phyloP scores from a whole-genome alignment of 805 yeast genomes.

The Candida qinlingensis region DNA sequence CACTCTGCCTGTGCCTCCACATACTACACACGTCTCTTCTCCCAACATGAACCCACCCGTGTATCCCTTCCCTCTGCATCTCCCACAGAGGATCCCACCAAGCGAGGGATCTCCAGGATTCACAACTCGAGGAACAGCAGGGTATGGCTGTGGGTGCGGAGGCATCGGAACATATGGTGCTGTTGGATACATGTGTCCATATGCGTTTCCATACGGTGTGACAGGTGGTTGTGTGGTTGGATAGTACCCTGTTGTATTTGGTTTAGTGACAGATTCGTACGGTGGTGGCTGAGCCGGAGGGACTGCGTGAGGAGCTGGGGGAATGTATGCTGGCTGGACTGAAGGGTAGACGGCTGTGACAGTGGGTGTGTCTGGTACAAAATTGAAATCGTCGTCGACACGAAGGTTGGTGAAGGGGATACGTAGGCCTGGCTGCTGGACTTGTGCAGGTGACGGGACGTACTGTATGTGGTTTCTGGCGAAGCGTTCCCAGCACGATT shows the following conservation, averaged over 20 bases:
- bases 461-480: slow-evolving; percentile 26
- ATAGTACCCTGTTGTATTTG: too few relatives aligned
- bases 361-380: slow-evolving; percentile 1
- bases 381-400: slow-evolving; percentile 11
- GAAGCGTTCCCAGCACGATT: slow-evolving; percentile 63
- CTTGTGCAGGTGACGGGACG: not conserved
- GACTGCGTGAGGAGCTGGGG: not conserved
- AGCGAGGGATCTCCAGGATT: slow-evolving; percentile 72
- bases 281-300: slow-evolving; percentile 12
- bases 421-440: slow-evolving; percentile 6
- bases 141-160: too few relatives aligned
- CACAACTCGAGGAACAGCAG: slow-evolving; percentile 34
- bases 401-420: slow-evolving; percentile 19
- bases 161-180: not conserved
- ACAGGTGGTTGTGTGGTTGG: too few relatives aligned
- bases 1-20: slow-evolving; percentile 9
- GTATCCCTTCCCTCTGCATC: slow-evolving; percentile 30
- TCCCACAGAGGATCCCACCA: slow-evolving; percentile 72
- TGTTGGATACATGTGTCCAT: not conserved
- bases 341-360: not conserved
- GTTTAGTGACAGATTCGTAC: not conserved
- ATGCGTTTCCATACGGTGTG: too few relatives aligned
- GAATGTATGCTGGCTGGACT: not conserved
- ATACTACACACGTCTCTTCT: slow-evolving; percentile 5
- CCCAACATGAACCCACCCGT: slow-evolving; percentile 1